phyloP scores from a whole-genome alignment of 192 early-diverging fungal genomes.

The Chytriomyces sp. region DNA sequence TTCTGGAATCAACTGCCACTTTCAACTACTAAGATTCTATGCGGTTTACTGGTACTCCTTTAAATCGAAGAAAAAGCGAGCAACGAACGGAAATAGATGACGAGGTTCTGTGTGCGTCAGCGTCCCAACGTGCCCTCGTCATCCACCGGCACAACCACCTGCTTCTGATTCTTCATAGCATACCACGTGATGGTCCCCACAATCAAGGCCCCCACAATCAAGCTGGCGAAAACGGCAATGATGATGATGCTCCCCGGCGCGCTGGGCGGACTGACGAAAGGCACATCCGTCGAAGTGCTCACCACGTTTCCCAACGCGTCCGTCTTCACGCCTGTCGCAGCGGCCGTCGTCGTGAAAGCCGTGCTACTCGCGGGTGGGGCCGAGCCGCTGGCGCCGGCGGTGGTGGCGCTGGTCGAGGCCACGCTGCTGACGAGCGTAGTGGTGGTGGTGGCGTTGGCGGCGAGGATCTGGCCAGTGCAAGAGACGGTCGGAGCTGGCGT shows the following conservation, averaged over 20 bases:
- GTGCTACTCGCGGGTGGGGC: neutral
- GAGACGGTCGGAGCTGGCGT: neutral
- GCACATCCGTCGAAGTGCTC: neutral
- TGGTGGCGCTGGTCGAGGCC: neutral
- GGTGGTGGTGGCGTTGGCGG: neutral
- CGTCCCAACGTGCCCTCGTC: neutral
- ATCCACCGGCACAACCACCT: conserved; percentile 2
- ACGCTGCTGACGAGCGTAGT: neutral
- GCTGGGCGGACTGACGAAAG: neutral
- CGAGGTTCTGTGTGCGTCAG: neutral
- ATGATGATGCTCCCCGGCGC: conserved; percentile 25
- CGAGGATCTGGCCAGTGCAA: neutral
- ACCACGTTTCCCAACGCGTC: neutral
- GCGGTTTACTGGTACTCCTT: neutral
- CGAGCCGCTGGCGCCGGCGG: neutral
- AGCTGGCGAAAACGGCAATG: neutral
- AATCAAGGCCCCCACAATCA: conserved; percentile 9
- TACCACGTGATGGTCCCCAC: conserved; percentile 7
- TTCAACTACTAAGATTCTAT: neutral
- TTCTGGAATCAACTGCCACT: neutral
- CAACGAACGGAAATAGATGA: neutral
- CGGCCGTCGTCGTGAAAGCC: neutral
- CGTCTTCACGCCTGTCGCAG: neutral
- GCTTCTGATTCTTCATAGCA: conserved; percentile 6
- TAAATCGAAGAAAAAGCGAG: neutral